Percentiles rank a stretch among this genome's conserved stretches.
phyloP scores from a whole-genome alignment of 2,329 filamentous ascomycete species.

The Tolypocladium album region DNA sequence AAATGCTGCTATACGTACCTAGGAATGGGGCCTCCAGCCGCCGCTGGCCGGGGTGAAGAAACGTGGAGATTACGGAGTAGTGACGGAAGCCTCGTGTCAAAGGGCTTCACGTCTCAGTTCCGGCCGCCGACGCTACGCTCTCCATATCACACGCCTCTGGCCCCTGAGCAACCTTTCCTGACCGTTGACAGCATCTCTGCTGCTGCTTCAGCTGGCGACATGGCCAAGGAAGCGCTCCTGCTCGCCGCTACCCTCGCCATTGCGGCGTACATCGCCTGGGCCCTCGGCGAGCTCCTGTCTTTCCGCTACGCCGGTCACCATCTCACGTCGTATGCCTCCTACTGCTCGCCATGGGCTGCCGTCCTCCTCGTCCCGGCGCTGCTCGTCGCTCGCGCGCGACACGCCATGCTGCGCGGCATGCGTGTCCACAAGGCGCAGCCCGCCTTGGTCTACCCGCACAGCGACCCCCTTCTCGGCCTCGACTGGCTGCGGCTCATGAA shows the following conservation, averaged over 20 bases:
- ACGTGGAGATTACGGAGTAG: not conserved
- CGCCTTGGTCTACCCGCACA: slow-evolving; percentile 33
- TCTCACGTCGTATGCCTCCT: slow-evolving; percentile 1
- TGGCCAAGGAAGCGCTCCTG: slow-evolving; percentile 2
- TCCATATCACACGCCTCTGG: not conserved
- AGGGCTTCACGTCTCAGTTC: not conserved
- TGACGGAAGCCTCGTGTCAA: not conserved
- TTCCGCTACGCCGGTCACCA: not conserved
- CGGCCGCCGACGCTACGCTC: not conserved
- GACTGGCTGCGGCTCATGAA: slow-evolving; percentile 31
- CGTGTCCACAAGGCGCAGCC: slow-evolving; percentile 36
- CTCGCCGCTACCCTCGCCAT: slow-evolving; percentile 1
- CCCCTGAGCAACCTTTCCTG: not conserved
- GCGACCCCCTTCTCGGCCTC: slow-evolving; percentile 42
- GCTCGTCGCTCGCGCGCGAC: slow-evolving; percentile 6
- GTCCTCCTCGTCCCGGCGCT: slow-evolving; percentile 6
- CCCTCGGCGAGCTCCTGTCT: not conserved
- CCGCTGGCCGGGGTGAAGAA: not conserved
- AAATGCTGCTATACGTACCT: not conserved
- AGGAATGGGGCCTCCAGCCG: not conserved
- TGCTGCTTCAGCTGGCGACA: not conserved
- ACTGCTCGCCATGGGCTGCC: slow-evolving; percentile 6
- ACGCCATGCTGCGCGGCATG: slow-evolving; percentile 10
- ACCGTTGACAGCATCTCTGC: not conserved
- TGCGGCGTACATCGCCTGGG: slow-evolving; percentile 4